These are phyloP conservation scores for Fusarium domesticum DNA, from an alignment of 2,329 filamentous ascomycete genomes.

Conservation along the genomic window DNA sequence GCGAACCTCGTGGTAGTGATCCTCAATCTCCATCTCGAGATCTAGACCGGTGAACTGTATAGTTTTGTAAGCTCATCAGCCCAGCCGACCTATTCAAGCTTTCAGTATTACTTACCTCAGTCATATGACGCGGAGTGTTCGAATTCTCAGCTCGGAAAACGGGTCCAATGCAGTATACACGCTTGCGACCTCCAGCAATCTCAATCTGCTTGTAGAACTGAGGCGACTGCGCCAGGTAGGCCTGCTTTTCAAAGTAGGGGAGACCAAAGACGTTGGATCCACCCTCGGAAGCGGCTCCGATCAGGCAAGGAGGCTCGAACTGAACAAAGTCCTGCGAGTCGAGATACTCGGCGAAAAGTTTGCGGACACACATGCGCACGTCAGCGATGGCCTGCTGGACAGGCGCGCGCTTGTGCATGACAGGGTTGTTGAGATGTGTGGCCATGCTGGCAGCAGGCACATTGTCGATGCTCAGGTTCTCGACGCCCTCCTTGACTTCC, in stretches of 20 bases:
- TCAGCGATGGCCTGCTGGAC: constrained; percentile 79
- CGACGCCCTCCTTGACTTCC: constrained; percentile 44
- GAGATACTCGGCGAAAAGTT: constrained; percentile 77
- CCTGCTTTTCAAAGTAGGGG: constrained; percentile 82
- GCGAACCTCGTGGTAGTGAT: constrained; percentile 72
- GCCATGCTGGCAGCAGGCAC: constrained; percentile 74
- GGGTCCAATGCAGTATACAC: constrained; percentile 74
- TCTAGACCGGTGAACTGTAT: constrained; percentile 75
- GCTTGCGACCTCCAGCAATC: constrained; percentile 74
- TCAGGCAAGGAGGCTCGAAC: constrained; percentile 86
- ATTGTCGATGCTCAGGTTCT: constrained; percentile 41
- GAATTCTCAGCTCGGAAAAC: constrained; percentile 86
- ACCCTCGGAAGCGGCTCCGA: constrained; percentile 87
- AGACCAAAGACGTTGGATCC: constrained; percentile 89
- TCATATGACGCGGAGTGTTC: constrained; percentile 82
- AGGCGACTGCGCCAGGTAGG: constrained; percentile 75
- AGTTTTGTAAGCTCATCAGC: too few relatives aligned
- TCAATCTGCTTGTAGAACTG: constrained; percentile 89
- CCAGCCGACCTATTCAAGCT: too few relatives aligned
- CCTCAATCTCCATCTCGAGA: constrained; percentile 84
- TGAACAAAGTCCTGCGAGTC: constrained; percentile 70
- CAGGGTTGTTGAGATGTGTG: constrained; percentile 86
- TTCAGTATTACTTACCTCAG: constrained; percentile 50
- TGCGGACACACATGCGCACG: constrained; percentile 55
- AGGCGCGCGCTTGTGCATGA: constrained; percentile 87